Evolutionary conservation across 2,329 filamentous ascomycete species (phyloP).

Genomic region (Pyrenophora graminea): DNA sequence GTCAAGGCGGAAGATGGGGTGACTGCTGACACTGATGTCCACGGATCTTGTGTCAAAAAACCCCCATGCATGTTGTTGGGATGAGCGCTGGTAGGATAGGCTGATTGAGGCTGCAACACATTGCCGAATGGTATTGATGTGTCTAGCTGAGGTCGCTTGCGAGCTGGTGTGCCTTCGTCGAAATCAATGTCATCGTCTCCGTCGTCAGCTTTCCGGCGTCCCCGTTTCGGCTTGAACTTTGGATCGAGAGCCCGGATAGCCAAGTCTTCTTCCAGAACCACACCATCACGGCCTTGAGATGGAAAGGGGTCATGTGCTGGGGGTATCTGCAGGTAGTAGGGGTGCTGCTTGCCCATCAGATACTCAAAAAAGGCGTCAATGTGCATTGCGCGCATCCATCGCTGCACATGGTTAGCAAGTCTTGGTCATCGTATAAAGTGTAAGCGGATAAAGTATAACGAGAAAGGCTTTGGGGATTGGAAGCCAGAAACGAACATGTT

Average conservation of each 20-base stretch:
- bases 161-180: constrained; percentile 43
- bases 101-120: constrained; percentile 49
- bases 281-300: constrained; percentile 74
- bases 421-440: background rate
- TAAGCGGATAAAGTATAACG: background rate
- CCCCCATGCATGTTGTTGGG: constrained; percentile 57
- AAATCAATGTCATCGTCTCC: constrained; percentile 60
- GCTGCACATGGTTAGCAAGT: constrained; percentile 52
- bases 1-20: constrained; percentile 46
- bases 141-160: constrained; percentile 67
- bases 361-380: constrained; percentile 95
- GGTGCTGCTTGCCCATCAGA: constrained; percentile 74
- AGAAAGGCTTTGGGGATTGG: background rate
- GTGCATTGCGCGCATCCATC: constrained; percentile 97
- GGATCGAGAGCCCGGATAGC: constrained; percentile 82
- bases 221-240: constrained; percentile 67
- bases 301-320: constrained; percentile 64
- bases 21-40: constrained; percentile 47
- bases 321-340: constrained; percentile 80
- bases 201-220: constrained; percentile 65
- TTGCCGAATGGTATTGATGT: constrained; percentile 51
- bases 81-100: constrained; percentile 60
- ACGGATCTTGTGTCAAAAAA: constrained; percentile 51
- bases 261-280: constrained; percentile 84
- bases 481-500: background rate